Evolutionary conservation across 768 basidiomycete genomes (phyloP).

Genomic region (Phlebiopsis gigantea): DNA sequence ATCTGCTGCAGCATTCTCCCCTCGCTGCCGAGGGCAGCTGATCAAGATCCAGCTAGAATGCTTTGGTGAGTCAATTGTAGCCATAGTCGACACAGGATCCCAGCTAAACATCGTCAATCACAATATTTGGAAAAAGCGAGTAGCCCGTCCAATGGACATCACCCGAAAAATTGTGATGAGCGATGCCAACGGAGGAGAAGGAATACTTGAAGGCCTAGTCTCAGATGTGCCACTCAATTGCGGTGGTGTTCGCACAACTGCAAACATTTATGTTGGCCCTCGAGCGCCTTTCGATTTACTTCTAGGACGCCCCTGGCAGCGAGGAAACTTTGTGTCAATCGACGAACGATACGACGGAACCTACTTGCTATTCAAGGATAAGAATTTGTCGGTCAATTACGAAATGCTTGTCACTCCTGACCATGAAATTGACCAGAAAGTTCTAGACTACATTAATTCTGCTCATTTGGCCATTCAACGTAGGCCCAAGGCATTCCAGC

Average conservation of each 20-base stretch:
- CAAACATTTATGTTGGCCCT: conserved; percentile 8
- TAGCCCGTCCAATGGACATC: conserved; percentile 1
- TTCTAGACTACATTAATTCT: not conserved
- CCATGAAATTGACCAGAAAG: not conserved
- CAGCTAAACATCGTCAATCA: conserved; percentile 8
- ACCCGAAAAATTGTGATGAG: not conserved
- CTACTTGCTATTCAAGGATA: conserved; percentile 22
- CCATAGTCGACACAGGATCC: conserved; percentile 13
- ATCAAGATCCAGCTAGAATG: conserved; percentile 7
- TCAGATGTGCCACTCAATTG: conserved; percentile 8
- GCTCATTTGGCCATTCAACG: not conserved
- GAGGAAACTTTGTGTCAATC: conserved; percentile 22
- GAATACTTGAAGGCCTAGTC: conserved; percentile 3
- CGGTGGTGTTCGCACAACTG: conserved; percentile 5
- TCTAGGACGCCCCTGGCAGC: conserved; percentile 23
- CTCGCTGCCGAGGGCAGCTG: not conserved
- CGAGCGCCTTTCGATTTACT: conserved; percentile 17
- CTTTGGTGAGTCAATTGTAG: not conserved
- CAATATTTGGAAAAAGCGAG: not conserved
- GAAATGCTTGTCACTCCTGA: conserved; percentile 21
- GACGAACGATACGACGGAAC: conserved; percentile 25
- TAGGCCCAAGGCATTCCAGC: too few species aligned
- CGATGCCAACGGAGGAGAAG: conserved; percentile 11
- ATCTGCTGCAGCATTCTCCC: not conserved
- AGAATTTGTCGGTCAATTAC: conserved; percentile 1